Evolutionary conservation across 202 grass and related monocot species (phyloP).

Genomic region (Musa balbisiana): DNA sequence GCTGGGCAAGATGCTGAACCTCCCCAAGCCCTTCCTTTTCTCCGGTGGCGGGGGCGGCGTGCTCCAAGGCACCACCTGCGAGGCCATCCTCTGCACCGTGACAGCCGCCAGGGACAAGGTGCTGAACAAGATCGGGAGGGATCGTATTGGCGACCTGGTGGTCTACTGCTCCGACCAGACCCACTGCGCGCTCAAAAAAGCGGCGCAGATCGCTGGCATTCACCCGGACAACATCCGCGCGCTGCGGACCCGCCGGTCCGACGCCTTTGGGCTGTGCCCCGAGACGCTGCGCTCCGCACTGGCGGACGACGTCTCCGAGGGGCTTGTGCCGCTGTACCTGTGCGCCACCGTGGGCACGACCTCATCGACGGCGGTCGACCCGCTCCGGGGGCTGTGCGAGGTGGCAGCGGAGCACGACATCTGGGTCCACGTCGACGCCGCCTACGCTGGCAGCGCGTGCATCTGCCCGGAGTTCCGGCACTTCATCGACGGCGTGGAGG

Average conservation of each 20-base stretch:
- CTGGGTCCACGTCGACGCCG: slow-evolving; percentile 18
- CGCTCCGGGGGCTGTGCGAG: slow-evolving; percentile 22
- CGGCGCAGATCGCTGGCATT: slow-evolving; percentile 42
- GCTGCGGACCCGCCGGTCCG: slow-evolving; percentile 8
- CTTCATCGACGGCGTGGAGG: slow-evolving; percentile 1
- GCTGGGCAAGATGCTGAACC: slow-evolving; percentile 35
- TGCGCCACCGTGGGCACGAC: slow-evolving; percentile 54
- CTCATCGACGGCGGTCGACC: slow-evolving; percentile 30
- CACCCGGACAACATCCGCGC: slow-evolving; percentile 32
- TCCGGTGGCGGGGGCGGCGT: slow-evolving; percentile 40
- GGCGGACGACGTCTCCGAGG: slow-evolving; percentile 31
- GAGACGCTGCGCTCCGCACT: slow-evolving; percentile 7
- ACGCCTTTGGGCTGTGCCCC: slow-evolving; percentile 29
- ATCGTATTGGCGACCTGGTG: slow-evolving; percentile 28
- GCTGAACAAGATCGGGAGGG: slow-evolving; percentile 30
- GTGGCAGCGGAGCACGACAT: slow-evolving; percentile 10
- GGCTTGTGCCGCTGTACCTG: slow-evolving; percentile 40
- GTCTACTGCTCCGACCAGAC: slow-evolving; percentile 69
- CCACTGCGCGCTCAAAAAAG: slow-evolving; percentile 44
- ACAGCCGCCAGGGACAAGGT: slow-evolving; percentile 34
- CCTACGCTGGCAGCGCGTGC: not conserved
- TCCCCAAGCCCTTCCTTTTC: slow-evolving; percentile 33
- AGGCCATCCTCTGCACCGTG: slow-evolving; percentile 39
- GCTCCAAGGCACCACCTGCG: slow-evolving; percentile 36
- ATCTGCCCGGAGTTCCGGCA: slow-evolving; percentile 11